Evolutionary conservation across 805 yeast genomes (phyloP), one percentile per base, ranked within the genome.

Genomic region (Kluyveromyces dobzhanskii): DNA sequence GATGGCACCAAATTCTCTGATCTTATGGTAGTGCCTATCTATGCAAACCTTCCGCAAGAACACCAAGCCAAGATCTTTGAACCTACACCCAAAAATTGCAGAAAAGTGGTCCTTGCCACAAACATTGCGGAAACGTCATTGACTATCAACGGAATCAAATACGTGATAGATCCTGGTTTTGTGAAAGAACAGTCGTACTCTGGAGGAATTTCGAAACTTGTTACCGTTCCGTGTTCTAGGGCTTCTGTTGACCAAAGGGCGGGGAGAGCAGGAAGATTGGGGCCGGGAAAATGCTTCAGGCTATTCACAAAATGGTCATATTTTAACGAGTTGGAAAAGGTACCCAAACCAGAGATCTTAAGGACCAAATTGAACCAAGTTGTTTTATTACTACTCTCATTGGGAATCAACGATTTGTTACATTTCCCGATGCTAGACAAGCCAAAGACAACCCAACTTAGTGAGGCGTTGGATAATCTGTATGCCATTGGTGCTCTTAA

Each of bases 241-340:
- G 98, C 98, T 0, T 87, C 95, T 31, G 97, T 96, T 0, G 88
- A 86, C 52, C 98, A 92, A 63, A 70, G 98, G 53, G 88, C 96
- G 1, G 98, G 98, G 56, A 77, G 98, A 67, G 98, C 97, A 4
- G 98, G 98, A 30, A 80, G 98, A 67, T 87, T 94, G 6, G 88
- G 95, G 1, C 96, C 97, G 0, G 98, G 98, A 13, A 85, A 85
- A 56, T 92, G 97, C 61, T 92, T 82, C 53, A 60, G 99, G 28
- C 64, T 92, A 17, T 92, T 78, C 56, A 90, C 98, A 0, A 85
- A 85, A 55, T 46, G 61, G 42, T 69, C 74, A 3, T 92, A 75
- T 50, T 68, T 75, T 45, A 71, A 81, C 48, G 97, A 90, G 49
- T 65, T 92, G 56, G 80, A 81, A 9, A 67, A 74, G 2, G 80